phyloP scores from a whole-genome alignment of 371 early-diverging fungal genomes.

The Blakeslea trispora region DNA sequence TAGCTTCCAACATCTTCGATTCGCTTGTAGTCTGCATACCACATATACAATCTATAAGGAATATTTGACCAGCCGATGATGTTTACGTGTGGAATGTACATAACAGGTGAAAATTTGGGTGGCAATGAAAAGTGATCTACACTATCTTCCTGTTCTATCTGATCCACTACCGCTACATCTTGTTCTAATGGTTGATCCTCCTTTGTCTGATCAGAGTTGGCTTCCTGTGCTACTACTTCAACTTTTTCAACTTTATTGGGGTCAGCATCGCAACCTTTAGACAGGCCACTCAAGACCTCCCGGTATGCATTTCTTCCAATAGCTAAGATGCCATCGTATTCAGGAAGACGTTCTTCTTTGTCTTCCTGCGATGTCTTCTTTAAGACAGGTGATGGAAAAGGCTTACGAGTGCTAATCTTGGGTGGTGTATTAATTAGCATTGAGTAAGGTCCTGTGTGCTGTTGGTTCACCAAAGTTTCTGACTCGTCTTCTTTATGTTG shows the following conservation, averaged over 20 bases:
- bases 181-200: neutral
- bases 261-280: slow-evolving; percentile 60
- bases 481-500: slow-evolving; percentile 13
- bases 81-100: slow-evolving; percentile 68
- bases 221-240: slow-evolving; percentile 16
- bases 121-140: slow-evolving; percentile 51
- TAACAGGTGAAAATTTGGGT: slow-evolving; percentile 56
- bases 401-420: slow-evolving; percentile 14
- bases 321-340: slow-evolving; percentile 59
- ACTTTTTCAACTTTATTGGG: slow-evolving; percentile 28
- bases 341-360: neutral
- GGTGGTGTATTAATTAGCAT: neutral
- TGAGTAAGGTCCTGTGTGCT: too few species aligned
- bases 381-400: slow-evolving; percentile 7
- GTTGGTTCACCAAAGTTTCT: slow-evolving; percentile 1
- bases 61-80: slow-evolving; percentile 68
- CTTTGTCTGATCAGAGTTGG: neutral
- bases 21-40: slow-evolving; percentile 60
- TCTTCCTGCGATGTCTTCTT: slow-evolving; percentile 1
- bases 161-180: neutral
- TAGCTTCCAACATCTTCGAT: slow-evolving; percentile 60
- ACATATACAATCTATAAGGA: slow-evolving; percentile 61
- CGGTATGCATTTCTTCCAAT: slow-evolving; percentile 62
- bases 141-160: slow-evolving; percentile 14
- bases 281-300: slow-evolving; percentile 62